phyloP scores from a whole-genome alignment of 1,284 basidiomycete species.

The Boletus holoroseus region DNA sequence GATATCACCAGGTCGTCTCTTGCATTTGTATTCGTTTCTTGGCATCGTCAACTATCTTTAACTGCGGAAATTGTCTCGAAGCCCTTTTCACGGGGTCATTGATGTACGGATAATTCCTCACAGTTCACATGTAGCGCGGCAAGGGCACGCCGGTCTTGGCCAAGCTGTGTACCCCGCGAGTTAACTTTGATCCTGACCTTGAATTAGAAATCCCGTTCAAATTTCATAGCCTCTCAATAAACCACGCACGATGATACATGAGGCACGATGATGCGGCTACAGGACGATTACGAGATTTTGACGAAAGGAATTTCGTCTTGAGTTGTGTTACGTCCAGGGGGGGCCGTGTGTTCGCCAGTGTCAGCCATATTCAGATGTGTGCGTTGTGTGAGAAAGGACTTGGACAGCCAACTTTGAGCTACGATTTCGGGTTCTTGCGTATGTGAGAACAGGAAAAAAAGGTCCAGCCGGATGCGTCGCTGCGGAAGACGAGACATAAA shows the following conservation, averaged over 20 bases:
- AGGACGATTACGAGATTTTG: slow-evolving; percentile 20
- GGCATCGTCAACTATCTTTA: slow-evolving; percentile 11
- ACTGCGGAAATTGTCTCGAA: slow-evolving; percentile 30
- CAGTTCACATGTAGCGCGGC: slow-evolving; percentile 19
- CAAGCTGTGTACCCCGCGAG: slow-evolving; percentile 21
- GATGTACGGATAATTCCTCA: slow-evolving; percentile 7
- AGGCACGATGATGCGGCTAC: slow-evolving; percentile 1
- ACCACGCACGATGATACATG: slow-evolving; percentile 11
- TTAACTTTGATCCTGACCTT: slow-evolving; percentile 24
- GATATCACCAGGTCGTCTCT: slow-evolving; percentile 9
- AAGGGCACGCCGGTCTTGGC: slow-evolving; percentile 3
- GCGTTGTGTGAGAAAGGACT: slow-evolving; percentile 1
- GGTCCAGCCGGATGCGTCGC: slow-evolving; percentile 2
- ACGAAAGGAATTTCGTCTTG: slow-evolving; percentile 3
- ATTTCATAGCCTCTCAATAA: not conserved
- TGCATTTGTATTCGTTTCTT: slow-evolving; percentile 5
- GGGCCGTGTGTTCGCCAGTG: not conserved
- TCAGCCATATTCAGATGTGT: slow-evolving; percentile 7
- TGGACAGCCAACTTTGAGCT: slow-evolving; percentile 1
- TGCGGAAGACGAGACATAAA: slow-evolving; percentile 2
- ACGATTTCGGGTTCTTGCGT: slow-evolving; percentile 1
- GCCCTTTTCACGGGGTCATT: slow-evolving; percentile 13
- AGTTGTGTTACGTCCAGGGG: slow-evolving; percentile 18
- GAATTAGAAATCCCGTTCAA: slow-evolving; percentile 19
- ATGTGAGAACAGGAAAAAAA: slow-evolving; percentile 10